Evolutionary conservation across 1,284 basidiomycete genomes (phyloP).

Genomic region (Trichosporon sp.): DNA sequence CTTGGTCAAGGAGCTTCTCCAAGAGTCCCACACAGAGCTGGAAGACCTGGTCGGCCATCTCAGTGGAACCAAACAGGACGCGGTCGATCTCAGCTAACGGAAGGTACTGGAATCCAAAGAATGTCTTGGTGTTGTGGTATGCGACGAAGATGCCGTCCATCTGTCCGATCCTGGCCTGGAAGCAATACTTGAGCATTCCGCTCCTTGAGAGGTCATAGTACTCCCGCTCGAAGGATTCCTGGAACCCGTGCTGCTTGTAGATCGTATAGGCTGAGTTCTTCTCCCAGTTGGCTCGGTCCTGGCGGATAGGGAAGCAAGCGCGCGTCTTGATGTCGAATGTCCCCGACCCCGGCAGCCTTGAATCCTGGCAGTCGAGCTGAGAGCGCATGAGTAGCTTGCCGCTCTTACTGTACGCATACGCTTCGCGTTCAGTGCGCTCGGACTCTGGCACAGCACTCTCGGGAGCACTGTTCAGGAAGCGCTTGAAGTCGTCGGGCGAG

Average conservation of each 20-base stretch:
- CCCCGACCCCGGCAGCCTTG: slow-evolving; percentile 74
- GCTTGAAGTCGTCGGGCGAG: slow-evolving; percentile 60
- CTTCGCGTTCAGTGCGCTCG: slow-evolving; percentile 55
- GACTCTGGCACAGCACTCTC: slow-evolving; percentile 42
- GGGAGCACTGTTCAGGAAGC: slow-evolving; percentile 55
- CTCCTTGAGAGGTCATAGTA: slow-evolving; percentile 88
- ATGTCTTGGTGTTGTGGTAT: slow-evolving; percentile 82
- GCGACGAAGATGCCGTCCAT: slow-evolving; percentile 97
- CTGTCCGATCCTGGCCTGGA: slow-evolving; percentile 91
- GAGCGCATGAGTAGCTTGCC: slow-evolving; percentile 83
- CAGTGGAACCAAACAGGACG: slow-evolving; percentile 62
- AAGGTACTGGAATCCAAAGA: slow-evolving; percentile 95
- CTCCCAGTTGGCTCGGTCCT: slow-evolving; percentile 79
- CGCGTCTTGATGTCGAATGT: slow-evolving; percentile 97
- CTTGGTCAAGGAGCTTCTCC: slow-evolving; percentile 63
- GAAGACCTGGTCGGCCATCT: slow-evolving; percentile 70
- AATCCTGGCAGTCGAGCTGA: slow-evolving; percentile 83
- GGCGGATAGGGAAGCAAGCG: slow-evolving; percentile 74
- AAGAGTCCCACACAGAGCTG: slow-evolving; percentile 66
- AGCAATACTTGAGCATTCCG: slow-evolving; percentile 91
- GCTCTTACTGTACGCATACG: slow-evolving; percentile 67
- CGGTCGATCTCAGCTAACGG: slow-evolving; percentile 78
- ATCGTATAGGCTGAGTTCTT: slow-evolving; percentile 75
- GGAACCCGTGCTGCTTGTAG: slow-evolving; percentile 56
- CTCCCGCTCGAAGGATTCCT: slow-evolving; percentile 78